Percentiles rank a stretch among this genome's conserved stretches.
Evolutionary conservation across 495 filamentous ascomycete genomes (phyloP).

Genomic region (Neurospora tetraspora): DNA sequence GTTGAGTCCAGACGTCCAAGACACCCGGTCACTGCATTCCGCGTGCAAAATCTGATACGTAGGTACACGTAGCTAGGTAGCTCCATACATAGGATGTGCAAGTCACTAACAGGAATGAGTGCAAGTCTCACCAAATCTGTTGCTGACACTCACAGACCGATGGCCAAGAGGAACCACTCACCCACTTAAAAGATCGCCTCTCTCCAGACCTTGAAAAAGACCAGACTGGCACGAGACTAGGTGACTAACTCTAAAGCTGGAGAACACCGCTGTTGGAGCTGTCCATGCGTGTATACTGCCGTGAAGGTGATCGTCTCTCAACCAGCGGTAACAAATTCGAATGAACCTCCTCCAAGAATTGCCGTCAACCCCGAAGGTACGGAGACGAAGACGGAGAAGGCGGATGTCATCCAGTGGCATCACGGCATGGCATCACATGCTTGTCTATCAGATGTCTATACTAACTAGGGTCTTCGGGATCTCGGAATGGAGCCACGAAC

Average conservation of each 20-base stretch:
- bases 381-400: not conserved
- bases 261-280: not conserved
- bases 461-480: not conserved
- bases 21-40: not conserved
- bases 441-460: not conserved
- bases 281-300: not conserved
- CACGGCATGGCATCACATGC: not conserved
- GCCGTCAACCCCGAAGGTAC: not conserved
- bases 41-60: not conserved
- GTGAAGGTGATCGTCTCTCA: not conserved
- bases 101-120: no score
- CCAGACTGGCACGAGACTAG: not conserved
- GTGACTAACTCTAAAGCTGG: not conserved
- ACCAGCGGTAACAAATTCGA: not conserved
- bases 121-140: no score
- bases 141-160: not conserved
- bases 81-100: not conserved
- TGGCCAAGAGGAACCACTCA: not conserved
- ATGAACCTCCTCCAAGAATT: not conserved
- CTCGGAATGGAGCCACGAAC: not conserved
- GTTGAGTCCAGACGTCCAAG: not conserved
- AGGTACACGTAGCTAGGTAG: no score
- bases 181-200: not conserved
- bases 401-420: not conserved
- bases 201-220: not conserved